Conservation (phyloP, 2,329 filamentous ascomycete genomes). For the Rosellinia necatrix region DNA sequence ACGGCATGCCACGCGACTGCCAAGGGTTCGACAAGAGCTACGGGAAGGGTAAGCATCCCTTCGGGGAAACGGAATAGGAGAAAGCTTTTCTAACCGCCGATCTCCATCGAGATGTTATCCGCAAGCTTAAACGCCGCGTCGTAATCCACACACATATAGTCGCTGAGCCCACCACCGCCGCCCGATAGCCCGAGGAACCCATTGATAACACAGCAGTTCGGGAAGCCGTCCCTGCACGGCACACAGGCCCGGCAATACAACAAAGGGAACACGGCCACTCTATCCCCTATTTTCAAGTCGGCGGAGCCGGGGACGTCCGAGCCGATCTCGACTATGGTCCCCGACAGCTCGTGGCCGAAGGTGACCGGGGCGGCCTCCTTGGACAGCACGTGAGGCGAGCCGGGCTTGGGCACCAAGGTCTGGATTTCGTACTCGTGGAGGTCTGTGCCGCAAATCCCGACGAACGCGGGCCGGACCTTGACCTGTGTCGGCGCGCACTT, state of each 20-base stretch:
- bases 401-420: conserved; percentile 36
- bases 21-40: conserved; percentile 65
- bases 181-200: conserved; percentile 43
- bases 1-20: conserved; percentile 69
- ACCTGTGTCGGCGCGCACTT: conserved; percentile 30
- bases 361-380: conserved; percentile 61
- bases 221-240: conserved; percentile 55
- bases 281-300: conserved; percentile 56
- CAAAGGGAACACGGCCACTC: conserved; percentile 64
- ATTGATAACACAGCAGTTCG: conserved; percentile 62
- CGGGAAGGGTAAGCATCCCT: conserved; percentile 14
- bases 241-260: conserved; percentile 61
- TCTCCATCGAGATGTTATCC: conserved; percentile 54
- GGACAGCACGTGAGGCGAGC: conserved; percentile 60
- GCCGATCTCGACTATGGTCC: conserved; percentile 63
- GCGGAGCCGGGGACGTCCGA: conserved; percentile 45
- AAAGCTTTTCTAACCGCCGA: conserved; percentile 43
- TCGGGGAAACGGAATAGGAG: background rate
- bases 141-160: conserved; percentile 57
- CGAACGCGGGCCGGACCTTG: conserved; percentile 39
- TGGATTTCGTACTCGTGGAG: conserved; percentile 41
- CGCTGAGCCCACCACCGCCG: conserved; percentile 60
- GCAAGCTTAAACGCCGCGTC: conserved; percentile 56
- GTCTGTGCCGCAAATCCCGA: conserved; percentile 44
- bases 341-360: conserved; percentile 69